These are phyloP conservation scores for Cyberlindnera misumaiensis DNA, from an alignment of 805 yeast genomes.

Conservation along the genomic window DNA sequence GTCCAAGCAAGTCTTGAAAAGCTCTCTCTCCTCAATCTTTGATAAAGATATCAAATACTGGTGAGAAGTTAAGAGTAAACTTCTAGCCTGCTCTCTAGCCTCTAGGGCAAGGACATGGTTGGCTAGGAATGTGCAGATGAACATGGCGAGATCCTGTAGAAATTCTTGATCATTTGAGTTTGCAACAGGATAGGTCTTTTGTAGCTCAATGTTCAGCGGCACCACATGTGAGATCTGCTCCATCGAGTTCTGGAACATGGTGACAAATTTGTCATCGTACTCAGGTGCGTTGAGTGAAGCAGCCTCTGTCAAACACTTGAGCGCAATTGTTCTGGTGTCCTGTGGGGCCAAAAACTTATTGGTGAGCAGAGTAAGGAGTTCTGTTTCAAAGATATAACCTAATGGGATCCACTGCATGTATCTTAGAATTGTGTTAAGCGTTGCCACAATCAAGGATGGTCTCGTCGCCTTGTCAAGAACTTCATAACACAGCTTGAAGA, in stretches of 20 bases:
- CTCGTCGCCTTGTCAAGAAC: constrained; percentile 86
- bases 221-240: constrained; percentile 60
- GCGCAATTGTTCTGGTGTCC: constrained; percentile 75
- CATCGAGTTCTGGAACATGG: constrained; percentile 67
- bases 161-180: constrained; percentile 84
- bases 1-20: constrained; percentile 91
- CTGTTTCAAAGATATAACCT: constrained; percentile 84
- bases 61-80: constrained; percentile 64
- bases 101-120: constrained; percentile 68
- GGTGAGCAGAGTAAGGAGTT: constrained; percentile 63
- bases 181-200: constrained; percentile 65
- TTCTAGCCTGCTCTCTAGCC: constrained; percentile 43
- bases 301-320: constrained; percentile 91
- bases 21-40: constrained; percentile 88
- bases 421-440: constrained; percentile 73
- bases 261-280: constrained; percentile 51
- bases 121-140: constrained; percentile 74
- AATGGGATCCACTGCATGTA: constrained; percentile 94
- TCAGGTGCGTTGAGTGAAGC: constrained; percentile 57
- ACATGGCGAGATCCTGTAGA: constrained; percentile 92
- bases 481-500: constrained; percentile 88
- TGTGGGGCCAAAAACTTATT: constrained; percentile 70
- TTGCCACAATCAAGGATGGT: constrained; percentile 76
- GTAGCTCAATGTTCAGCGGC: constrained; percentile 68
- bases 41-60: constrained; percentile 79